Conservation (phyloP, 805 yeast genomes). For the Candida chilensis region DNA sequence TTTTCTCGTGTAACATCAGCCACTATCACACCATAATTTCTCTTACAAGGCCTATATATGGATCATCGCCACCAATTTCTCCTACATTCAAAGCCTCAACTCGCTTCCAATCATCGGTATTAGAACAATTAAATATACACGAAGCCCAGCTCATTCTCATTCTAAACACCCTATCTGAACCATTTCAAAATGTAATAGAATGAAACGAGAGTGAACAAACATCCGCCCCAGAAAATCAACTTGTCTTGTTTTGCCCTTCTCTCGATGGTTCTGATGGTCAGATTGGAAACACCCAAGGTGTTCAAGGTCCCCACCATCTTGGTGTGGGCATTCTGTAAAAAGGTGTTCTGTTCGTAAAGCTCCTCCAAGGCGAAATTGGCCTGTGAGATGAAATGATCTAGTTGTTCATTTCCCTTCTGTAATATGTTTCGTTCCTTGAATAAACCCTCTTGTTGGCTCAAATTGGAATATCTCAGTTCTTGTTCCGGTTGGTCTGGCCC, state of each 20-base stretch:
- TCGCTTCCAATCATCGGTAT: too few species aligned
- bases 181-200: constrained; percentile 63
- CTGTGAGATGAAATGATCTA: constrained; percentile 86
- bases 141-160: too few species aligned
- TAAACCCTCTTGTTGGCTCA: constrained; percentile 51
- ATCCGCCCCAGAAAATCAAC: constrained; percentile 75
- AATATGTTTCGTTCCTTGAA: constrained; percentile 58
- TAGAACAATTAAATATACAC: too few species aligned
- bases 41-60: too few species aligned
- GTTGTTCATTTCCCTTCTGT: constrained; percentile 64
- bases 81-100: too few species aligned
- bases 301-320: constrained; percentile 59
- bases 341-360: constrained; percentile 74
- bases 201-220: constrained; percentile 47
- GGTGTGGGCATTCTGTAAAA: constrained; percentile 51
- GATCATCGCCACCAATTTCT: too few species aligned
- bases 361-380: constrained; percentile 83
- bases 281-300: constrained; percentile 80
- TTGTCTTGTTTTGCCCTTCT: constrained; percentile 81
- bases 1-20: too few species aligned
- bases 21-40: too few species aligned
- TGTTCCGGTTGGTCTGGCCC: not conserved
- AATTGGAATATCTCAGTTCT: constrained; percentile 4
- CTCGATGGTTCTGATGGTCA: constrained; percentile 74
- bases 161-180: constrained; percentile 47